Evolutionary conservation across 345 rosid genomes (phyloP).

Genomic region (Boechera divaricarpa): DNA sequence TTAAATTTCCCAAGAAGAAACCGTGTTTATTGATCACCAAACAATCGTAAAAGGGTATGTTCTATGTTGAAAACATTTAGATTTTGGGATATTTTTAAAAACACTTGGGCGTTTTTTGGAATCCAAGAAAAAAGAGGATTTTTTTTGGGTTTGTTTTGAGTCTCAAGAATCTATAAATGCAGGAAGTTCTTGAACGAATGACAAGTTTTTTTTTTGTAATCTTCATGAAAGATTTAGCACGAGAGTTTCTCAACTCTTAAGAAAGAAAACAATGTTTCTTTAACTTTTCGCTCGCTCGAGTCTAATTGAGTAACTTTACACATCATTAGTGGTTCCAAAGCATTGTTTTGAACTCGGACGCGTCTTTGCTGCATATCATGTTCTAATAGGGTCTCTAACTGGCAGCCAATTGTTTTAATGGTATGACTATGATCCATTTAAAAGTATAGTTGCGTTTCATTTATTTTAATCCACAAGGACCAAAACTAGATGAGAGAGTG

Average conservation of each 20-base stretch:
- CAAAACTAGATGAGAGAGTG: not conserved
- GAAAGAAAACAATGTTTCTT: not conserved
- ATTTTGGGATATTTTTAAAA: not conserved
- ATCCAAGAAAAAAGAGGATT: constrained; percentile 6
- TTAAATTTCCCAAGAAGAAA: constrained; percentile 54
- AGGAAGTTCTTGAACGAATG: constrained; percentile 6
- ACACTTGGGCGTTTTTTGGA: not conserved
- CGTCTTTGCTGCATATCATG: not conserved
- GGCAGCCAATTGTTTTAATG: not conserved
- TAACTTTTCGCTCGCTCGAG: not conserved
- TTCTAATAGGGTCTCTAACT: not conserved
- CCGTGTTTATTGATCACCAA: constrained; percentile 53
- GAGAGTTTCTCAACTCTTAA: not conserved
- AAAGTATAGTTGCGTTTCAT: not conserved
- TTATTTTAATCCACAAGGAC: not conserved
- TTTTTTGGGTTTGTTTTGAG: not conserved
- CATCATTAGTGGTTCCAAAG: not conserved
- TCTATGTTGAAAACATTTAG: constrained; percentile 17
- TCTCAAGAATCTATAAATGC: not conserved
- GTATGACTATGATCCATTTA: not conserved
- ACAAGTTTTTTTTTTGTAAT: not conserved
- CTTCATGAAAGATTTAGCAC: constrained; percentile 6
- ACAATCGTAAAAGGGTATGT: constrained; percentile 18
- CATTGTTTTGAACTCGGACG: not conserved
- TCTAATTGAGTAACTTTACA: not conserved